These are phyloP conservation scores for Serendipita indica DNA, from an alignment of 768 basidiomycete genomes.

Conservation along the genomic window DNA sequence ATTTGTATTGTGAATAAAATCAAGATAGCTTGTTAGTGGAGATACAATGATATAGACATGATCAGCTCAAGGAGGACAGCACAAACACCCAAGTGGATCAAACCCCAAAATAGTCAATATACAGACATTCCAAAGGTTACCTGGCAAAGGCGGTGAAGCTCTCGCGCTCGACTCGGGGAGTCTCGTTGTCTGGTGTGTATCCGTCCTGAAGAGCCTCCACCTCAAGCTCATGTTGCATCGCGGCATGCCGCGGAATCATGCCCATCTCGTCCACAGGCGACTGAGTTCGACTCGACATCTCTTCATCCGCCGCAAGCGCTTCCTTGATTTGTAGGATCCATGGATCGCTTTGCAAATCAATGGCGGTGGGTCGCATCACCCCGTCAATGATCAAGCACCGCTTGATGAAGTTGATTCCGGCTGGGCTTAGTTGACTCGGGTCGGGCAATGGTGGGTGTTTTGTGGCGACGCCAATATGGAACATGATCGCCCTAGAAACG, in stretches of 20 bases:
- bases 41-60: no score
- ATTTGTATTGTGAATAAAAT: no score
- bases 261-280: slow-evolving; percentile 25
- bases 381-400: slow-evolving; percentile 83
- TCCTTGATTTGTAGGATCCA: slow-evolving; percentile 83
- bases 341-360: slow-evolving; percentile 69
- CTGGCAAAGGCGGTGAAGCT: not conserved
- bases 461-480: slow-evolving; percentile 93
- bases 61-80: no score
- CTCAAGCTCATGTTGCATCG: not conserved
- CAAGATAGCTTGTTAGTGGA: no score
- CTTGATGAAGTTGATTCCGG: slow-evolving; percentile 88
- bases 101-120: no score
- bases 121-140: no score
- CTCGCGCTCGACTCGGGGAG: not conserved
- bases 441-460: slow-evolving; percentile 94
- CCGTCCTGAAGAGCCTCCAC: not conserved
- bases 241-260: not conserved
- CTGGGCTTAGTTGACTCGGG: slow-evolving; percentile 68
- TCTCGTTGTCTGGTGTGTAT: not conserved
- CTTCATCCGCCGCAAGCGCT: slow-evolving; percentile 51
- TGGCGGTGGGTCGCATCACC: slow-evolving; percentile 63
- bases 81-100: no score
- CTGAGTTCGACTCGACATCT: slow-evolving; percentile 39
- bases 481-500: slow-evolving; percentile 95